These are phyloP conservation scores for Diphasiastrum complanatum DNA, from an alignment of 83 land plant genomes.

Conservation along the genomic window DNA sequence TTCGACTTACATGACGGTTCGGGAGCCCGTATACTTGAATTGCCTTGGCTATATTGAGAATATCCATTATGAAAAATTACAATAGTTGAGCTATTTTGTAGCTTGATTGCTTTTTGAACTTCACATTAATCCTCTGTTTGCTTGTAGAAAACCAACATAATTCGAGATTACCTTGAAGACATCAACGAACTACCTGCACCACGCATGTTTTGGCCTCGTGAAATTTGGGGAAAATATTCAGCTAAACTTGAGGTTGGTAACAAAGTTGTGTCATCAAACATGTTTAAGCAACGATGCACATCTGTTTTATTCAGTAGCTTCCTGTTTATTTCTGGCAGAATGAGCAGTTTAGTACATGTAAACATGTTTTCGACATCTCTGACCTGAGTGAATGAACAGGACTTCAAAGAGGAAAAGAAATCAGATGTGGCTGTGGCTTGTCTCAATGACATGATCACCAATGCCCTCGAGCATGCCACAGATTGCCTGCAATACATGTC, in stretches of 20 bases:
- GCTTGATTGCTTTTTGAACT: too few relatives aligned
- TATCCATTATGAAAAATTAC: too few relatives aligned
- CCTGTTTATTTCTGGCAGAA: not conserved
- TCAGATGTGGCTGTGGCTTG: slow-evolving; percentile 72
- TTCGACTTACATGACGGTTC: too few relatives aligned
- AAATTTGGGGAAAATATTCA: slow-evolving; percentile 88
- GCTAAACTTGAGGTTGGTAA: slow-evolving; percentile 69
- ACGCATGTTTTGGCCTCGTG: slow-evolving; percentile 99
- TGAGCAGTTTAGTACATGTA: not conserved
- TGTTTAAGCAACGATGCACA: not conserved
- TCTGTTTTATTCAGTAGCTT: not conserved
- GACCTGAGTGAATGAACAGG: slow-evolving; percentile 37
- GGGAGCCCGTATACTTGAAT: too few relatives aligned
- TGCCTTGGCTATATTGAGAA: too few relatives aligned
- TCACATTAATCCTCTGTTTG: slow-evolving; percentile 1
- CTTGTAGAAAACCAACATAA: slow-evolving; percentile 91
- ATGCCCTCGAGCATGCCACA: slow-evolving; percentile 71
- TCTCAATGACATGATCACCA: slow-evolving; percentile 85
- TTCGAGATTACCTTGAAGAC: slow-evolving; percentile 93
- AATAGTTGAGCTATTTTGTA: too few relatives aligned
- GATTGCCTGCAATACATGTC: slow-evolving; percentile 76
- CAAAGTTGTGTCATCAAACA: not conserved
- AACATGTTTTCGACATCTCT: not conserved
- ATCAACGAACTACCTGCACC: slow-evolving; percentile 95
- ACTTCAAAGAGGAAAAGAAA: slow-evolving; percentile 69